Conservation (phyloP, 805 yeast genomes). For the Yueomyces sinensis region DNA sequence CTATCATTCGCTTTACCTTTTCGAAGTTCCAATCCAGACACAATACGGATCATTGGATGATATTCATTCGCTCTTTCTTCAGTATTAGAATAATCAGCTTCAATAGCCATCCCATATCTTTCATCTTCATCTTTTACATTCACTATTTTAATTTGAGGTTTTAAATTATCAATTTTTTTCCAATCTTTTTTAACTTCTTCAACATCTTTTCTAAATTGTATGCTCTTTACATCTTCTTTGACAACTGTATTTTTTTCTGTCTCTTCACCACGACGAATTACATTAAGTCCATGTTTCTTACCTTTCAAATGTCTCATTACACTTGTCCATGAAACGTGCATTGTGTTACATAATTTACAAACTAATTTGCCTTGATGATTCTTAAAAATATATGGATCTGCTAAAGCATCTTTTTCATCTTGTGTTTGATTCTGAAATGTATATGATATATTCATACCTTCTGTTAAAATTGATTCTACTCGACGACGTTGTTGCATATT, state of each 20-base stretch:
- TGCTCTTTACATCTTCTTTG: slow-evolving; percentile 19
- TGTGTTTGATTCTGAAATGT: slow-evolving; percentile 36
- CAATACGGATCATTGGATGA: slow-evolving; percentile 54
- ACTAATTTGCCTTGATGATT: slow-evolving; percentile 78
- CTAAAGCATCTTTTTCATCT: slow-evolving; percentile 39
- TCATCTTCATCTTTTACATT: slow-evolving; percentile 55
- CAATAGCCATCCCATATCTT: slow-evolving; percentile 53
- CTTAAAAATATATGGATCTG: slow-evolving; percentile 62
- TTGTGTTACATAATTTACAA: slow-evolving; percentile 72
- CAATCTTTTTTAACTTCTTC: slow-evolving; percentile 5
- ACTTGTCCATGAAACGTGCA: slow-evolving; percentile 68
- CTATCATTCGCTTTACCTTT: slow-evolving; percentile 18
- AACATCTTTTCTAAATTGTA: slow-evolving; percentile 13
- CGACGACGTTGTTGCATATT: slow-evolving; percentile 59
- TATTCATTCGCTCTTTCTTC: slow-evolving; percentile 1
- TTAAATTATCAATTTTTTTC: slow-evolving; percentile 5
- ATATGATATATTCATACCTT: slow-evolving; percentile 25
- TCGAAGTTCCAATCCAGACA: slow-evolving; percentile 61
- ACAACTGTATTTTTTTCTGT: slow-evolving; percentile 1
- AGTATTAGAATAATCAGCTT: slow-evolving; percentile 36
- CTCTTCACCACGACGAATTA: slow-evolving; percentile 43
- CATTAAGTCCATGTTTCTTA: slow-evolving; percentile 61
- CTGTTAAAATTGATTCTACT: slow-evolving; percentile 43
- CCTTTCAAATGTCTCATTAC: slow-evolving; percentile 80
- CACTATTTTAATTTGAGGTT: slow-evolving; percentile 55